Base-by-base conservation (phyloP, 2,329 filamentous ascomycete species). In the Aspergillus nomiae region DNA sequence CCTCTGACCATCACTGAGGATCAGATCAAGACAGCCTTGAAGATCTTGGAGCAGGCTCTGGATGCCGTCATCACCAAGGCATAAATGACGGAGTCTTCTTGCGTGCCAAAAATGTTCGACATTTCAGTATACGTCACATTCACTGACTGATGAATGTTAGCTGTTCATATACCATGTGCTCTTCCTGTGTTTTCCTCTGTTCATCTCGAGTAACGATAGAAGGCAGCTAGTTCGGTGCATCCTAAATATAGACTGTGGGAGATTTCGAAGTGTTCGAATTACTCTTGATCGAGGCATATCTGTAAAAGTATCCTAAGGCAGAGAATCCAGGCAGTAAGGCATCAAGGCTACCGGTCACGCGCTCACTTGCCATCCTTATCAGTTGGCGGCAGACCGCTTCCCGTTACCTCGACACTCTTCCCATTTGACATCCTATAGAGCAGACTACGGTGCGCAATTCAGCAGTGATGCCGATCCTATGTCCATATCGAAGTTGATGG, bases 1-100 rank as follows among this genome's bases (percentile, higher is more conserved):
- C 91, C 92, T 64, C 81, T 99, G 73, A 88, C 89, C 7, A 91
- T 99, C 62, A 90, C 87, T 0, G 88, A 92, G 69, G 86, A 86
- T 30, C 91, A 97, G 84, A 95, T 98, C 68, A 83, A 89, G 69
- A 84, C 90, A 67, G 93, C 92, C 0, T 81, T 97, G 77, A 80
- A 82, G 48, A 93, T 97, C 59, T 76, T 98, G 64, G 90, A 89
- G 68, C 85, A 92, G 70, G 85, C 87, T 5, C 85, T 90, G 79
- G 78, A 81, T 43, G 84, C 80, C 45, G 85, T 88, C 4, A 83
- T 85, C 74, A 70, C 71, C 43, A 76, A 82, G 66, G 65, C 70
- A 38, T 74, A 62, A 38, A n/a, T 11, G 21, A 38, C 32, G 28
- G 21, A 48, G 4, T n/a, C 34, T 21, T 19, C 12, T 4, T 11